Conservation (phyloP, 78 protist genomes). For the Dictyostelium brefeldianum region DNA sequence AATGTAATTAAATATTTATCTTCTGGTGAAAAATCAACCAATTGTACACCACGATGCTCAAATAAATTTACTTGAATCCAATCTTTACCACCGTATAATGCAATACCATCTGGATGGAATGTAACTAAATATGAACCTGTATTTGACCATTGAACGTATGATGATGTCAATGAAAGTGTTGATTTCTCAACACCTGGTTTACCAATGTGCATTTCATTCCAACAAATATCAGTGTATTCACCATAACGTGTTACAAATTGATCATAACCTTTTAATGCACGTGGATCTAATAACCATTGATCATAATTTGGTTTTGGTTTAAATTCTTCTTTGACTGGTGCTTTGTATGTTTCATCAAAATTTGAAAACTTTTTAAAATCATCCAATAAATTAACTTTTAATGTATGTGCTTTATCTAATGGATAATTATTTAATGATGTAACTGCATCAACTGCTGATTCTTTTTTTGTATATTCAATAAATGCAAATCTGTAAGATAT, state of each 20-base stretch:
- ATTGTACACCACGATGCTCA: slow-evolving; percentile 87
- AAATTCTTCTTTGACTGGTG: slow-evolving; percentile 23
- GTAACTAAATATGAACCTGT: slow-evolving; percentile 94
- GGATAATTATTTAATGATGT: background rate
- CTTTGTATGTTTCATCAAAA: slow-evolving; percentile 17
- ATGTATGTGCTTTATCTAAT: slow-evolving; percentile 48
- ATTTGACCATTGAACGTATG: slow-evolving; percentile 92
- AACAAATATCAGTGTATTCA: slow-evolving; percentile 84
- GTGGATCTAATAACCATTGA: slow-evolving; percentile 57
- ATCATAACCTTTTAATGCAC: slow-evolving; percentile 61
- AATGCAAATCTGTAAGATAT: slow-evolving; percentile 52
- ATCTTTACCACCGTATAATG: slow-evolving; percentile 90
- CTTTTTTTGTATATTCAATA: slow-evolving; percentile 59
- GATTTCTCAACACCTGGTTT: slow-evolving; percentile 43
- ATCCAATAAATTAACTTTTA: slow-evolving; percentile 48
- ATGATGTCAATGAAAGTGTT: slow-evolving; percentile 80
- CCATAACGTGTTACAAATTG: slow-evolving; percentile 84
- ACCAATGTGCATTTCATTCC: slow-evolving; percentile 85
- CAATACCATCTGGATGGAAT: slow-evolving; percentile 92
- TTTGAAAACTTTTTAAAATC: slow-evolving; percentile 45
- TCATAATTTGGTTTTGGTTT: slow-evolving; percentile 20
- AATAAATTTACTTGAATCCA: slow-evolving; percentile 66
- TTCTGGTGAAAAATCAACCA: slow-evolving; percentile 92
- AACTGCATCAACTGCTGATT: slow-evolving; percentile 55
- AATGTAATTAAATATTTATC: slow-evolving; percentile 90